Base-by-base conservation (phyloP, 169 alveolate species). In the Plasmodium fragile region DNA sequence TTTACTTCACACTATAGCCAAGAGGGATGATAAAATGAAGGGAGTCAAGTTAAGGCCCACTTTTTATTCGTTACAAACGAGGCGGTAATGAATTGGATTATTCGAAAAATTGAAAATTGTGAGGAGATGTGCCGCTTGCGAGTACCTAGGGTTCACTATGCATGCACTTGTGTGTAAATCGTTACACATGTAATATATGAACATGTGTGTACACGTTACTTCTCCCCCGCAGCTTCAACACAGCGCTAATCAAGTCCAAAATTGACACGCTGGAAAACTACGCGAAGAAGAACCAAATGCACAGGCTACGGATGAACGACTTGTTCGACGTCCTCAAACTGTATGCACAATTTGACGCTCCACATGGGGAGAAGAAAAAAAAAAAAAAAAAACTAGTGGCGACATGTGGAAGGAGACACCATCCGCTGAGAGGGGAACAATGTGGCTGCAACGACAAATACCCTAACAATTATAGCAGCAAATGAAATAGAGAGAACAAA, bases 211-310 rank as follows among this genome's bases (percentile, higher is more conserved):
- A 30, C 49, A 82, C 53, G 83, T 70, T 25, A 2, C 53, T 84
- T 49, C 55, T 25, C 32, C 13, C 81, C 80, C 41, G 13, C 55
- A 91, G 94, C 49, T 91, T 91, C 82, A 91, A 81, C 83, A 91
- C 94, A 8, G 82, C 94, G 28, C 36, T 91, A 53, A 91, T 91
- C 77, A 91, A 91, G 77, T 80, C 94, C 28, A 91, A 91, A 75
- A 91, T 91, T 69, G 94, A 81, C 59, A 45, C 55, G 22, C 52
- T 91, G 8, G 94, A 91, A 71, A 91, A 91, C 59, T 91, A 91
- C 55, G 94, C 94, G 36, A 91, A 91, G 83, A 91, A 91, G 41
- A 91, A 91, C 43, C 92, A 91, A 79, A 25, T 91, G 49, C 94
- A 91, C 55, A 91, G 81, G 71, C 41, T 91, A 52, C 72, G 92